Base-by-base conservation (phyloP, 805 yeast species). In the Yamadazyma paraphyllophila region DNA sequence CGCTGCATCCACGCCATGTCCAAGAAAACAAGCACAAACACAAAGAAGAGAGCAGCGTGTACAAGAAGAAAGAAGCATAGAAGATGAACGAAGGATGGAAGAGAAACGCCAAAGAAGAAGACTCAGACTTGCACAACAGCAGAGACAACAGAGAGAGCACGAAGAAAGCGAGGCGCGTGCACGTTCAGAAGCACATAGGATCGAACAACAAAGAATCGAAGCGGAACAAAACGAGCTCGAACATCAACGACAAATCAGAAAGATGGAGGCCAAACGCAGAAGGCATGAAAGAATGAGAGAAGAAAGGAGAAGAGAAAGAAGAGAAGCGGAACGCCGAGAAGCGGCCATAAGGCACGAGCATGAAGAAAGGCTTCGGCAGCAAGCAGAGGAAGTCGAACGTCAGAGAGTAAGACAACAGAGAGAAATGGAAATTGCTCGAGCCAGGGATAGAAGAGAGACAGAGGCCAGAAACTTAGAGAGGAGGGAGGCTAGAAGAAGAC, bases 351-450 rank as follows among this genome's bases (percentile, higher is more conserved):
- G 51, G 10, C 14, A 11, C 26, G 27, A 36, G 26, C 10, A 36
- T 3, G 38, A 36, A 10, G 38, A 14, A 36, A 15, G 26, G n/a
- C 4, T 12, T 36, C 26, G 24, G 24, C 24, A 20, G 24, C 24
- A 6, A 20, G 24, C 24, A 20, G 24, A 20, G 24, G 24, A 36
- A 17, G 24, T 11, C 55, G 69, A 30, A 13, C 32, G 11, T 11
- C 15, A 16, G 32, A 10, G 20, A 32, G 2, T 6, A 16, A 31
- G 30, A 50, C 56, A 44, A 58, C 55, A 17, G 60, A 58, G 26
- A 49, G 53, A 6, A 46, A 48, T 34, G 64, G 62, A 44, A 61
- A 41, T 25, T 38, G 42, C 24, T 20, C 24, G 24, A 4, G 24
- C 24, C 6, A 20, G 36, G 26, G 42, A 39, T 12, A 14, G 14